These are phyloP conservation scores for Neofusicoccum parvum DNA, from an alignment of 2,329 filamentous ascomycete genomes.

Conservation along the genomic window DNA sequence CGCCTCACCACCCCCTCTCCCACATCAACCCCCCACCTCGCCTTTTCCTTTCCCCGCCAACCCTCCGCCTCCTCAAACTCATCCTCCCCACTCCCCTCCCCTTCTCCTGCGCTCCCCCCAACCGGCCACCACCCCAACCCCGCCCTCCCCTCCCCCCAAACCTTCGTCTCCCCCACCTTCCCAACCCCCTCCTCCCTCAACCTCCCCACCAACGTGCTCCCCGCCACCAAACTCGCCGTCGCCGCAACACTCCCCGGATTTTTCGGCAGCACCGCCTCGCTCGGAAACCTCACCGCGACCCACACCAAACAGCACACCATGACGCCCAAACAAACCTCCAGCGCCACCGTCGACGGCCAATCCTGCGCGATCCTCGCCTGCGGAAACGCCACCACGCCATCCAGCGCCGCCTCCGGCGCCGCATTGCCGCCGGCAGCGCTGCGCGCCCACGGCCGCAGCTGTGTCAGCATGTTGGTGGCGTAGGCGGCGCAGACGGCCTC, in stretches of 20 bases:
- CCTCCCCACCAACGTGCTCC: background rate
- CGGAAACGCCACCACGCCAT: background rate
- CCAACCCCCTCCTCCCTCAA: background rate
- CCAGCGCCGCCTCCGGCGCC: no score
- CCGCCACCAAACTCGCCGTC: background rate
- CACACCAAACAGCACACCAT: background rate
- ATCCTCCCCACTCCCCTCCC: background rate
- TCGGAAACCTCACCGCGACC: background rate
- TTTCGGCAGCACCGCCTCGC: background rate
- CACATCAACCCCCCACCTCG: slow-evolving; percentile 19
- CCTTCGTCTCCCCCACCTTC: background rate
- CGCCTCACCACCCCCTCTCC: background rate
- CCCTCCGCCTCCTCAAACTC: background rate
- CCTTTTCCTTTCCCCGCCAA: background rate
- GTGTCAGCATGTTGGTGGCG: slow-evolving; percentile 12
- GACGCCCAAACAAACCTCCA: background rate
- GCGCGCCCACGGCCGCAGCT: slow-evolving; percentile 11
- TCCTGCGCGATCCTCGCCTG: background rate
- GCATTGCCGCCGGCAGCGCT: background rate
- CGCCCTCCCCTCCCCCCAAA: background rate
- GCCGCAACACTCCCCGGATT: slow-evolving; percentile 5
- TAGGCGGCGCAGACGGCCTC: background rate
- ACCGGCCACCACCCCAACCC: slow-evolving; percentile 12
- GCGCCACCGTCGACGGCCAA: background rate
- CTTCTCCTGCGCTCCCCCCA: background rate